Evolutionary conservation across 176 grass and related monocot species (phyloP), one percentile per base, ranked within the genome.

Genomic region (Cenchrus purpureus): DNA sequence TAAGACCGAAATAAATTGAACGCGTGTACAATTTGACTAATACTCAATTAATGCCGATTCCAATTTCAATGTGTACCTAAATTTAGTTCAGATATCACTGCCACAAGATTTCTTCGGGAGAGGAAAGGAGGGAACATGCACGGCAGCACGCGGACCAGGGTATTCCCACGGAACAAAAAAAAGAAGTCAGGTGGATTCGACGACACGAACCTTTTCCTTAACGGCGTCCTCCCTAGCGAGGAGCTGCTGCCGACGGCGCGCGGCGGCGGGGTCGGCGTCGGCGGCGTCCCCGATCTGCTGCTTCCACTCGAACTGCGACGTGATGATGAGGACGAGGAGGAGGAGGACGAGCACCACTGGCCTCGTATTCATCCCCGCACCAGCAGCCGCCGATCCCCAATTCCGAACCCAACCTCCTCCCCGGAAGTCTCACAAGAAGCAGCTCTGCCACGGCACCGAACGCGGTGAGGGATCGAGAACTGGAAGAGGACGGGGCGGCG

Each of bases 291-390:
- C 89, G 65, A 94, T 87, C 77, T 94, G 89, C 81, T 91, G 84
- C 78, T 91, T 94, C 91, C 91, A 93, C 73, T 93, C 91, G 68
- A 93, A 93, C 77, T 93, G 91, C 60, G 91, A 90, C 71, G 91
- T 90, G 71, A 93, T 70, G 58, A 93, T 79, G 65, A 93, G 91
- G 76, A 90, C 91, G 31, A 93, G 50, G 20, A 93, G 82, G 20
- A 93, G 88, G 81, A 85, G 85, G 58, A 93, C 65, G 19, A 93
- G 91, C 16, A 93, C 88, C 74, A 93, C 72, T 50, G 88, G 88
- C 77, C 85, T 82, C 46, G 88, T 74, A 85, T 89, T 90, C 91
- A 93, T 93, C 82, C 62, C 81, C 55, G n/a, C 49, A 19, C 72
- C 31, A 37, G 40, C 37, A 40, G 37, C 37, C 3, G 37, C n/a